phyloP scores from a whole-genome alignment of 768 basidiomycete species.

The Kwoniella heveanensis region DNA sequence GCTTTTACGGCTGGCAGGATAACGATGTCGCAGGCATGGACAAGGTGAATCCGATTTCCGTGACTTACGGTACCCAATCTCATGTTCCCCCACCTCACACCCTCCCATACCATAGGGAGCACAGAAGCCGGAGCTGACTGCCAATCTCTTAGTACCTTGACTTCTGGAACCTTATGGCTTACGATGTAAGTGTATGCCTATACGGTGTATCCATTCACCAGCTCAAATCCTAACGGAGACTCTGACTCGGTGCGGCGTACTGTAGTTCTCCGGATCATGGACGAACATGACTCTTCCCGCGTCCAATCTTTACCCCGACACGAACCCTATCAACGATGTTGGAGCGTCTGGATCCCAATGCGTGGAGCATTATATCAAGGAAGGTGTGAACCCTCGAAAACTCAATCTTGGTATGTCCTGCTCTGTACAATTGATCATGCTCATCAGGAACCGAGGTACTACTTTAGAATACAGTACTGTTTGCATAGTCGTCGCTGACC shows the following conservation, averaged over 20 bases:
- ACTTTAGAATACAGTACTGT: too few species aligned
- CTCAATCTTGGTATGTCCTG: slow-evolving; percentile 23
- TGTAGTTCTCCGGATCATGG: slow-evolving; percentile 18
- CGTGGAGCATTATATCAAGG: slow-evolving; percentile 1
- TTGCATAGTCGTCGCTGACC: too few species aligned
- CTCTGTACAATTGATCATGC: too few species aligned
- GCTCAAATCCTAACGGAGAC: too few species aligned
- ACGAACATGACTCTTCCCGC: slow-evolving; percentile 10
- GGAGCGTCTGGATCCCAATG: slow-evolving; percentile 13
- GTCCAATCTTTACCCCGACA: slow-evolving; percentile 16
- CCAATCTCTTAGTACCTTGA: too few species aligned
- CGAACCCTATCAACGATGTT: background rate
- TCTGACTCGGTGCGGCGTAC: too few species aligned
- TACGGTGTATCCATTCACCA: background rate
- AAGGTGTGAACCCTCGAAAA: slow-evolving; percentile 9
- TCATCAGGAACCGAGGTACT: too few species aligned
- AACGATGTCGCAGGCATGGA: slow-evolving; percentile 82
- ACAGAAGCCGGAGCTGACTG: too few species aligned
- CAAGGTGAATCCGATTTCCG: slow-evolving; percentile 49
- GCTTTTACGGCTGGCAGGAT: slow-evolving; percentile 77
- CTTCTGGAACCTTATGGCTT: slow-evolving; percentile 96
- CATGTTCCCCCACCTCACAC: too few species aligned
- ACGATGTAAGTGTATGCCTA: slow-evolving; percentile 9
- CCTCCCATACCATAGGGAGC: too few species aligned
- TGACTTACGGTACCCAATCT: too few species aligned